Conservation (phyloP, 148 eudicot species). For the Chenopodium quinoa region DNA sequence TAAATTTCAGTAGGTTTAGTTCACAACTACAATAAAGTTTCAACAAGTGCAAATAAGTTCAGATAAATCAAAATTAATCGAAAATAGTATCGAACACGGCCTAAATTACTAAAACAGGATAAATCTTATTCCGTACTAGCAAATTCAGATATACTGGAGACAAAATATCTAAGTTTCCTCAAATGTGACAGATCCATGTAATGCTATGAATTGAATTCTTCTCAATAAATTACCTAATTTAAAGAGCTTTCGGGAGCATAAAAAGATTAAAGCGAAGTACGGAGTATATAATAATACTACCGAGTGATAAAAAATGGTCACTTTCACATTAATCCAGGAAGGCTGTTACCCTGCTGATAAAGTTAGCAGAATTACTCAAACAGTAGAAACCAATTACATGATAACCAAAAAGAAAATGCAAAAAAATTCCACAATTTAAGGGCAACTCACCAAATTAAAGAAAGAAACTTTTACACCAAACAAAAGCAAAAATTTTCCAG, state of each 20-base stretch:
- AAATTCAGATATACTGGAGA: background rate
- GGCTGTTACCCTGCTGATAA: background rate
- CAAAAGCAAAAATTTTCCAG: background rate
- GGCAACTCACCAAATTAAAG: background rate
- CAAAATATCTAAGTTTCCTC: background rate
- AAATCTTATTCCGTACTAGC: background rate
- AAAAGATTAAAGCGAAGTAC: background rate
- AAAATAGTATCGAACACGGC: too few species aligned
- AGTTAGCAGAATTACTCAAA: slow-evolving; percentile 12
- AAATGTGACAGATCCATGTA: background rate
- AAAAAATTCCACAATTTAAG: slow-evolving; percentile 14
- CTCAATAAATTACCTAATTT: slow-evolving; percentile 9
- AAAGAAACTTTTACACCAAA: background rate
- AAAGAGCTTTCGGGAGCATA: slow-evolving; percentile 8
- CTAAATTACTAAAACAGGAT: background rate
- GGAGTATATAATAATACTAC: too few species aligned
- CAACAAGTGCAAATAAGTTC: too few species aligned
- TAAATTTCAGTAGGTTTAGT: background rate
- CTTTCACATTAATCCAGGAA: slow-evolving; percentile 7
- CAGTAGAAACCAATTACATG: slow-evolving; percentile 19
- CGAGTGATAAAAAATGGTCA: background rate
- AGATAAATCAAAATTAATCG: too few species aligned
- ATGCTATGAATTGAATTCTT: slow-evolving; percentile 9
- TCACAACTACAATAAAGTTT: background rate
- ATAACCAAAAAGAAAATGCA: slow-evolving; percentile 2